Conservation (phyloP, 352 stramenopile genomes). For the Phytopythium delawarense region DNA sequence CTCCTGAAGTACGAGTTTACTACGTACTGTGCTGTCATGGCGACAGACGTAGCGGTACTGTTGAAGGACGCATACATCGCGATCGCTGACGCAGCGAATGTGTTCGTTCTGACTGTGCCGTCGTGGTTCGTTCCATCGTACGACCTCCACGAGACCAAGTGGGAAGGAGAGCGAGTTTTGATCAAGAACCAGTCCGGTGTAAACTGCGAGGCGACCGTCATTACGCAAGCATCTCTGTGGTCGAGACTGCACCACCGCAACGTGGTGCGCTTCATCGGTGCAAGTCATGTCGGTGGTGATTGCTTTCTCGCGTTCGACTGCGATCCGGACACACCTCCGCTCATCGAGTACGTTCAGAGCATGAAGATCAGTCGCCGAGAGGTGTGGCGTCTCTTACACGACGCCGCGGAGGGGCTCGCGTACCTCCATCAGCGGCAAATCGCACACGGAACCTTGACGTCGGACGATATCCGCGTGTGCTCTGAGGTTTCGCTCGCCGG, state of each 20-base stretch:
- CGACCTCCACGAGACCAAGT: not conserved
- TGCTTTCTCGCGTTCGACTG: not conserved
- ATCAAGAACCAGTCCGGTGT: not conserved
- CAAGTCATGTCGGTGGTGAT: not conserved
- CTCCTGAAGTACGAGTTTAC: not conserved
- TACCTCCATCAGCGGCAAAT: not conserved
- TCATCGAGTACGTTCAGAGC: not conserved
- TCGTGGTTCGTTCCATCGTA: not conserved
- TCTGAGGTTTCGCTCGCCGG: not conserved
- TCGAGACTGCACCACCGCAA: not conserved
- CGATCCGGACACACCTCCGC: not conserved
- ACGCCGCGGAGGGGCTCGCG: not conserved
- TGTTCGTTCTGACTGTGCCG: not conserved
- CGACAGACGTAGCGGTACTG: not conserved
- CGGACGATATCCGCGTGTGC: not conserved
- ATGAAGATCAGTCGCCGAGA: not conserved
- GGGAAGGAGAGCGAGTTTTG: not conserved
- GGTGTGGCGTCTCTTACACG: not conserved
- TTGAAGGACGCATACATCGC: not conserved
- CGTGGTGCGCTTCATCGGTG: not conserved
- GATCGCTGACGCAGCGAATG: not conserved
- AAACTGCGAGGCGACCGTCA: not conserved
- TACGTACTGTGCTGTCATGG: not conserved
- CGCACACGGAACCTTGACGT: not conserved
- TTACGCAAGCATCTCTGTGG: not conserved